Conservation (phyloP, 2,329 filamentous ascomycete genomes). For the Penicillium sp. region DNA sequence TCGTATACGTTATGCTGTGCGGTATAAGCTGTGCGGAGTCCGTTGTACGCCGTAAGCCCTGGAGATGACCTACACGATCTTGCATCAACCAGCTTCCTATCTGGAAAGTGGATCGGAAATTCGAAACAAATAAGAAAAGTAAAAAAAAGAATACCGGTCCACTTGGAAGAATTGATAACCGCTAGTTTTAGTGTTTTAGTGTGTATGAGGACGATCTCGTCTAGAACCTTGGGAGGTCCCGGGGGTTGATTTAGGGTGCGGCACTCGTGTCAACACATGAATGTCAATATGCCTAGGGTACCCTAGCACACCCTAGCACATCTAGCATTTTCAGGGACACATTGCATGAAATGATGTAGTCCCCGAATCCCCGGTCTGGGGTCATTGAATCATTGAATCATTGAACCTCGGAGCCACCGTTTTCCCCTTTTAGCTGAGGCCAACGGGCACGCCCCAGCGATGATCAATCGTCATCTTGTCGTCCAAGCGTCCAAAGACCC, state of each 20-base stretch:
- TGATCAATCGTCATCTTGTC: conserved; percentile 4
- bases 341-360: background rate
- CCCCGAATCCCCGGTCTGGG: background rate
- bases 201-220: conserved; percentile 9
- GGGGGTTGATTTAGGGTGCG: background rate
- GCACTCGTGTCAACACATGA: background rate
- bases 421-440: background rate
- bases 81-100: conserved; percentile 6
- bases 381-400: no score
- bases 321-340: no score
- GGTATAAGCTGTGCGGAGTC: background rate
- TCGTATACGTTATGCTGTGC: background rate
- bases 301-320: no score
- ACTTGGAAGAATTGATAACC: background rate
- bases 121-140: conserved; percentile 1
- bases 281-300: no score
- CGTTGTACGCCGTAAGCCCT: background rate
- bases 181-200: background rate
- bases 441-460: background rate
- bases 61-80: background rate
- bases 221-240: conserved; percentile 1
- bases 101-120: conserved; percentile 4
- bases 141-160: background rate
- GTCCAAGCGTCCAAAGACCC: background rate
- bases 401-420: background rate